Base-by-base conservation (phyloP, 1,139 yeast genomes). In the Entelexis paramagnoliae region DNA sequence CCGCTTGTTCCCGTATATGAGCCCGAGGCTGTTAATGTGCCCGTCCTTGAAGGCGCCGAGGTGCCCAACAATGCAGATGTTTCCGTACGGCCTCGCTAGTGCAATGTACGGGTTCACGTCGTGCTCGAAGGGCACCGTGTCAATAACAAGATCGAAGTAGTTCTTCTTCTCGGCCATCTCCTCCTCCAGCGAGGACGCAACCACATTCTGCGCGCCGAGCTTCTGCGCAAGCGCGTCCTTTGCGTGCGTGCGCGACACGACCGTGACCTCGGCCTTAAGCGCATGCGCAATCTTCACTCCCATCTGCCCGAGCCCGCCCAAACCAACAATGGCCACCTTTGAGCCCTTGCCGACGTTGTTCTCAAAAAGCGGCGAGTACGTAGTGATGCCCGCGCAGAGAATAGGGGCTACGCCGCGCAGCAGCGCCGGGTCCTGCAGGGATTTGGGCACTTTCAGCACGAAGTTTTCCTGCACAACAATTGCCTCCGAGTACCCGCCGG, bases 331-430 rank as follows among this genome's bases (percentile, higher is more conserved):
- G 46, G 78, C 81, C 43, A 77, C 78, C 46, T 66, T 70, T 49
- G 66, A 66, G 45, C 74, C 73, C 51, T 76, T 75, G 52, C 72
- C 68, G 48, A 76, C 66, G 50, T 78, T 80, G 53, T 73, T 73
- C 52, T 74, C 73, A 55, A 58, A 66, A 54, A 80, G 64, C 43
- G 86, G 86, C 6, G 79, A 71, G 66, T 68, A 80, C 1, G 76
- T 79, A 19, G 86, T 81, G 59, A 79, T 69, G 54, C 86, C 86
- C 42, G 80, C 85, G 68, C 86, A 80, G 69, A 80, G 67, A 63
- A 81, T 70, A 24, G 85, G 84, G 19, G 83, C 83, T 35, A 79
- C 84, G 65, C 49, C 68, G n/a, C 56, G 71, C 24, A 51, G 39
- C 14, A 53, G 45, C 26, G 48, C 38, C 26, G 74, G 65, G 19